Evolutionary conservation across 2,329 filamentous ascomycete species (phyloP), one percentile per base, ranked within the genome.

Genomic region (Juglanconis juglandina): DNA sequence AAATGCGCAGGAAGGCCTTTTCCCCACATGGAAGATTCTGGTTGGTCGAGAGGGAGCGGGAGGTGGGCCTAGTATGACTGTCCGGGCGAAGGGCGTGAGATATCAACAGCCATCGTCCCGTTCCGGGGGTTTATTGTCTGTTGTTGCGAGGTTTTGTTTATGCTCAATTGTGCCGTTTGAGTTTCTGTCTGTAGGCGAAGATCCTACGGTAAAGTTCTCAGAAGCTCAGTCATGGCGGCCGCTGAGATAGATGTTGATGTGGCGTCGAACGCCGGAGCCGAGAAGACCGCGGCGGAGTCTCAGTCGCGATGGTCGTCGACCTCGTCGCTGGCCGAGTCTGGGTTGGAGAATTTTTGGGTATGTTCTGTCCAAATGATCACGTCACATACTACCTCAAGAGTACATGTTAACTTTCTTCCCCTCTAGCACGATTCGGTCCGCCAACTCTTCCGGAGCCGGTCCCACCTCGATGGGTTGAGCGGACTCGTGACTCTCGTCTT

Each of bases 261-360:
- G 41, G 37, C 34, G 49, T 44, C 54, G 39, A 39, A 51, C 51
- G 34, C 53, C 54, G 55, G 55, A 35, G 37, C 54, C 41, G 50
- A 54, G 10, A 53, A 59, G 50, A 58, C 58, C n/a, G 48, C 50
- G 11, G 32, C 33, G 42, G 50, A 56, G 32, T 47, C 33, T 7
- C 55, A 57, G 53, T 62, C 59, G 30, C 61, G 53, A 34, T 64
- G 62, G 62, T 47, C 56, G 32, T 64, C 62, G 52, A 62, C 60
- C 9, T 64, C 62, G 7, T 62, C 62, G 24, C 24, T 24, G 24
- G 56, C 42, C 4, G 62, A 56, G 34, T 62, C 59, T n/a, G 60
- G 56, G 3, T 39, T 58, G 9, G 53, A 64, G 11, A 44, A 61
- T 24, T 62, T 62, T 37, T 64, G 62, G 57, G 57, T 59, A 55